phyloP scores from a whole-genome alignment of 1,284 basidiomycete species.

The Sphagnurus paluster region DNA sequence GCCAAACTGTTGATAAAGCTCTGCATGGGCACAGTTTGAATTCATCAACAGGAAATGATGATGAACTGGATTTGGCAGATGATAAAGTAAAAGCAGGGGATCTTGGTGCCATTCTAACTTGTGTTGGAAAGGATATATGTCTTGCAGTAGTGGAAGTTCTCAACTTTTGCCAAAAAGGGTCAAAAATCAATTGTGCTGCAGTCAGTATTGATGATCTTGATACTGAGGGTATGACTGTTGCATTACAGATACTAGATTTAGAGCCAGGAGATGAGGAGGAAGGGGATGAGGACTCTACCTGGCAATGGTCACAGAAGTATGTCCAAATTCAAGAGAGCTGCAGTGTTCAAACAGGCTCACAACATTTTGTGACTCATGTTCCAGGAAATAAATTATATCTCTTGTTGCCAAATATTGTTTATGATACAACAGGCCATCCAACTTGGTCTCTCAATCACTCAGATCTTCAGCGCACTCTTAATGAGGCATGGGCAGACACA shows the following conservation, averaged over 20 bases:
- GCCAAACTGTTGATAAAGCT: not conserved
- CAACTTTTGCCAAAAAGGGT: not conserved
- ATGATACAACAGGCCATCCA: no score
- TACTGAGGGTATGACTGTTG: not conserved
- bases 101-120: not conserved
- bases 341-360: no score
- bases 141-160: not conserved
- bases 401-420: no score
- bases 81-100: not conserved
- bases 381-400: no score
- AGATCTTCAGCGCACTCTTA: no score
- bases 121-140: not conserved
- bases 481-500: no score
- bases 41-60: not conserved
- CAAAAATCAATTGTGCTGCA: not conserved
- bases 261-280: not conserved
- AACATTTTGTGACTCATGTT: no score
- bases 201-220: not conserved
- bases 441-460: no score
- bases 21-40: not conserved
- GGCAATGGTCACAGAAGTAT: not conserved
- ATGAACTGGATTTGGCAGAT: not conserved
- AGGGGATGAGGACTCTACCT: not conserved
- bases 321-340: not conserved
- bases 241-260: not conserved